Evolutionary conservation across 139 green algal species (phyloP), one percentile per base, ranked within the genome.

Genomic region (Eudorina sp.): DNA sequence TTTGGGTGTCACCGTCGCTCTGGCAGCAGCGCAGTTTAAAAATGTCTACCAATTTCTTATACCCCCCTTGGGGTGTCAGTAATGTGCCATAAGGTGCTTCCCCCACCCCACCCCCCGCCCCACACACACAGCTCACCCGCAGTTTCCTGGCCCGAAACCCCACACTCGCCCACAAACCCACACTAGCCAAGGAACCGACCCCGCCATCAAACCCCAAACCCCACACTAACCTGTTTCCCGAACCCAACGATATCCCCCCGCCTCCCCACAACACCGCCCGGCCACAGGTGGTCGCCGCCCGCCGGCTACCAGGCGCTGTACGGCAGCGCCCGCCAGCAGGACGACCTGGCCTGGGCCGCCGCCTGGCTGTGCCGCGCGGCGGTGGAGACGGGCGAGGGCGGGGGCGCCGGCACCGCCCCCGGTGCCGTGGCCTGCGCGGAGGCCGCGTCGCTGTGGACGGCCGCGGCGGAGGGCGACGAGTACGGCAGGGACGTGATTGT

Each of bases 341-440:
- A 86, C 23, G 80, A 86, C 34, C 16, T 86, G 45, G 60, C 80
- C n/a, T 77, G 60, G 80, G 80, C 80, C 8, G 60, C 62, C 0
- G 80, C 80, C 14, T 78, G 60, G 80, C 64, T 86, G n/a, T 86
- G 80, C 79, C 40, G 70, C 16, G 70, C 70, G 9, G 73, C 18
- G 27, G 73, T 81, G 2, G 73, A 81, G 27, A 79, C 70, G 68
- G 68, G 62, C 16, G 62, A 3, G 23, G 62, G 62, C 38, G 66
- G 66, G 34, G 66, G 34, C n/a, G 66, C 66, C 66, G 66, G 36
- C n/a, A 46, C 31, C 31, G 38, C 66, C 31, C 34, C 66, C 66
- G 66, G 34, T 34, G 8, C 34, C 66, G 34, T 34, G 34, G 66
- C 66, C 36, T 75, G 66, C 66, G 66, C 66, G 4, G 66, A 75